Base-by-base conservation (phyloP, 805 yeast species). In the Lipomyces japonicus region DNA sequence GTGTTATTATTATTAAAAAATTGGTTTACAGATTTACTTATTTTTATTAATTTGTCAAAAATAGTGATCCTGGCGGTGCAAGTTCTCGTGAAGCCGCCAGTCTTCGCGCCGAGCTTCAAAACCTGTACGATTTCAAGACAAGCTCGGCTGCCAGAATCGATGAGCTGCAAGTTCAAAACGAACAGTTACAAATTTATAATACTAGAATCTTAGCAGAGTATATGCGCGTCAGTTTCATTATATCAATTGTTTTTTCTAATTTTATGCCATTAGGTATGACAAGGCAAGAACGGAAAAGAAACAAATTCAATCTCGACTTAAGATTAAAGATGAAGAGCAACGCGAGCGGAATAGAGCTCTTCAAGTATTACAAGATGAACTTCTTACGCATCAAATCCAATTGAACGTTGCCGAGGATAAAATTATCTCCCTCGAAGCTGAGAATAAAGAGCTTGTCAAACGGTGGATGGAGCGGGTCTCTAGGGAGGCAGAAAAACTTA, bases 361-460 rank as follows among this genome's bases (percentile, higher is more conserved):
- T 18, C 85, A 79, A 52, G 68, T 75, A 28, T 65, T 82, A 38
- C 82, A 82, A 51, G 90, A 86, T 61, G 93, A 86, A 60, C 69
- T 82, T 25, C 70, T 86, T 18, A 75, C 81, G 0, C 61, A 74
- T 52, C 77, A 79, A 45, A 80, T 86, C 36, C 89, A 83, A 61
- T 69, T 71, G 31, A 78, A 76, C 50, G 72, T 79, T 14, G 59
- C 65, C 28, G 72, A 70, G 23, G 61, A 40, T 53, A 74, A 64
- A 41, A 65, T 75, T 5, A 61, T 59, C 2, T 62, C 65, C 24
- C 60, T 81, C 23, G 70, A 67, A 45, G 57, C 53, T 14, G 86
- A 82, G 52, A 79, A 81, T 58, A 69, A 73, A 4, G 67, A 68
- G 7, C 65, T 82, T 46, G 75, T 82, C 4, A 64, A 70, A n/a